Evolutionary conservation across 2,329 filamentous ascomycete species (phyloP), one percentile per base, ranked within the genome.

Genomic region (Amauroascus niger): DNA sequence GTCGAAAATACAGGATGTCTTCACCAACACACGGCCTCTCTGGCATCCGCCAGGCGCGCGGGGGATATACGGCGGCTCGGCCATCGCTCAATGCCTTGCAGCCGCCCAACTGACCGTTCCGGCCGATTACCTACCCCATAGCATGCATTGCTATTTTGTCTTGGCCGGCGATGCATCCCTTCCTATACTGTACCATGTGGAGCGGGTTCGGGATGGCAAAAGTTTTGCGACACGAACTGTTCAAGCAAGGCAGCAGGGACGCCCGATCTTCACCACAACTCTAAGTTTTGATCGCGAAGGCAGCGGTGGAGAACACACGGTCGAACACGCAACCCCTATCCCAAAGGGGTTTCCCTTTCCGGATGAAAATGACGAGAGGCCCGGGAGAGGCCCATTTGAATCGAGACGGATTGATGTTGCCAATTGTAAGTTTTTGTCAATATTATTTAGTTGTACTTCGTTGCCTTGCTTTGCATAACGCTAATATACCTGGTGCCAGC

Each of bases 131-230:
- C 80, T 83, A 56, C 82, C 93, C 48, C 93, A 98, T 76, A 91
- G 86, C 66, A 96, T 95, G 86, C 93, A 98, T 78, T 97, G 93
- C 79, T 98, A 97, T 76, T 98, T 98, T 70, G 83, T 98, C 32
- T 82, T 97, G 1, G 90, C 91, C 3, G 93, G 93, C 26, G 87
- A 91, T 65, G 78, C 82, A 11, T 81, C 86, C 56, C 84, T 93
- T 16, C 91, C 93, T 30, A 86, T 97, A 60, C 78, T 96, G 58
- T 97, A 95, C 74, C 88, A 96, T 67, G 93, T 98, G 45, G 93
- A 97, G 74, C 81, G 87, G 50, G 88, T 98, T 46, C 84, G 93
- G 53, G 88, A 95, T 66, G 93, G 93, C 7, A 83, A 85, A 56
- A 90, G 86, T 49, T 98, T 90, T 69, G 84, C 88, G 52, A 97